Base-by-base conservation (phyloP, 1,284 basidiomycete genomes). In the Malassezia obtusa region DNA sequence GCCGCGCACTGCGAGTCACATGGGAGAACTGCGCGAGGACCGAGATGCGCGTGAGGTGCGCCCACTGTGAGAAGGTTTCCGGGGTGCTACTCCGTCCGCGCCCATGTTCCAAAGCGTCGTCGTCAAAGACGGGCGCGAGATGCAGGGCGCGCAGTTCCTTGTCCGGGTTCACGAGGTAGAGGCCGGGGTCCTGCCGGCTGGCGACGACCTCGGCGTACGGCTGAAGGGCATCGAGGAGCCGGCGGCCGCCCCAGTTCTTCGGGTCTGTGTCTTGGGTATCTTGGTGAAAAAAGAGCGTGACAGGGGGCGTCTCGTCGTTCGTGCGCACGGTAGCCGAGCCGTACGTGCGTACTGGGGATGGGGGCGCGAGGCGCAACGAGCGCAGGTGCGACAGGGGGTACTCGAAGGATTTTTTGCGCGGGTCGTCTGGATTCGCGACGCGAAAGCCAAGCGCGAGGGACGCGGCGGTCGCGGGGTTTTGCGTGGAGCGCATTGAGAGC, bases 121-220 rank as follows among this genome's bases (percentile, higher is more conserved):
- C 75, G 43, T 73, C 73, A 26, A 71, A 75, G 19, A 65, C 45
- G 9, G 67, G 67, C 7, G 69, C 75, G 30, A 73, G 63, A 57
- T 98, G 94, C 0, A 85, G 80, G 60, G 95, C 90, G 28, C 91
- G 82, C 75, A 98, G 92, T 30, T 83, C 80, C 48, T 85, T 81
- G 32, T 85, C 89, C 0, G 92, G 94, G 69, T 98, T 90, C 43
- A 96, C 79, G 36, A 99, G 81, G 77, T 87, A 98, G 3, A 96
- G 76, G 3, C 84, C 82, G 37, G 83, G 83, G 66, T 86, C 86
- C 45, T 85, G 80, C 54, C 79, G 87, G 15, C 83, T 89, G 50
- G 83, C 84, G 57, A 90, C 77, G 45, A 92, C 75, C 64, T 87
- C 80, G 26, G 84, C 79, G 74, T 86, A 86, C 63, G 53, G 59